These are phyloP conservation scores for Mrakia gelida DNA, from an alignment of 768 basidiomycete species.

Conservation along the genomic window DNA sequence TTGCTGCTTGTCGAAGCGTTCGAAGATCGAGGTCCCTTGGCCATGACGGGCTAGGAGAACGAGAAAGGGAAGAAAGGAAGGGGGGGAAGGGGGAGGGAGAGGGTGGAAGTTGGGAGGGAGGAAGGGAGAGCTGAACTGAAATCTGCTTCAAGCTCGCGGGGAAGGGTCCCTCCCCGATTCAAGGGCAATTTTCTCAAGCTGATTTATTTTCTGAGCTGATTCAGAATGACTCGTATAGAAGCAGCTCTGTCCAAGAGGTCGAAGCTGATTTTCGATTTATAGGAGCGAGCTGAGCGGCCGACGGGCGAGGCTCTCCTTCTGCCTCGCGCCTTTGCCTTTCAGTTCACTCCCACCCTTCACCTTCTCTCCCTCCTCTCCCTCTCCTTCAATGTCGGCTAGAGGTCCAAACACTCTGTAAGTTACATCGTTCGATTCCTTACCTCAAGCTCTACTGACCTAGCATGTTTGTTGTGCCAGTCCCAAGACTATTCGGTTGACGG, in stretches of 20 bases:
- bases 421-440: background rate
- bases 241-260: no score
- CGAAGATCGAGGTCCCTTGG: constrained; percentile 18
- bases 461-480: constrained; percentile 11
- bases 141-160: background rate
- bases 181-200: no score
- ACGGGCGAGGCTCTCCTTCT: background rate
- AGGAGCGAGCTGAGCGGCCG: background rate
- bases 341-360: background rate
- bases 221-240: no score
- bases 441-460: background rate
- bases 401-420: constrained; percentile 15
- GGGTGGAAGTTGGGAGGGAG: background rate
- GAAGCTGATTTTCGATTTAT: no score
- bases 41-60: background rate
- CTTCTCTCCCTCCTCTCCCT: background rate
- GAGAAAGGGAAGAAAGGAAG: background rate
- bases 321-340: background rate
- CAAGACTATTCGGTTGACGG: constrained; percentile 33
- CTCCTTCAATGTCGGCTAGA: constrained; percentile 24
- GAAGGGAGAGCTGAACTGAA: background rate
- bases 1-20: constrained; percentile 5
- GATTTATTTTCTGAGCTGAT: no score
- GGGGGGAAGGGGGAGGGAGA: background rate
- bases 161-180: no score